A percentile compares a stretch with the other conserved stretches of the same genome.
phyloP scores from a whole-genome alignment of 1,284 basidiomycete species.

The Ustilago nuda region DNA sequence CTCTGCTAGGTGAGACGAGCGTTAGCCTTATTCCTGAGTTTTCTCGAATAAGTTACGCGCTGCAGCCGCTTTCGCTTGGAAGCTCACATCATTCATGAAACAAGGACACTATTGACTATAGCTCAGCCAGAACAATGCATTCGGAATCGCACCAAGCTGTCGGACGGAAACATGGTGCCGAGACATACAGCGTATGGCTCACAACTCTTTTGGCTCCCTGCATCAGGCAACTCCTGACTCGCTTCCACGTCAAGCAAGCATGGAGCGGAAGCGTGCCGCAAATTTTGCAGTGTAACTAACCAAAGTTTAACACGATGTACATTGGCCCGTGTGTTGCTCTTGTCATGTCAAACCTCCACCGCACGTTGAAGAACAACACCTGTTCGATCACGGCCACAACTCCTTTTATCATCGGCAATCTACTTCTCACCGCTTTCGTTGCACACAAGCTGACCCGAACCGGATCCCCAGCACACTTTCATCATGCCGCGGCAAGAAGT shows the following conservation, averaged over 20 bases:
- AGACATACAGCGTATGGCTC: constrained; percentile 1
- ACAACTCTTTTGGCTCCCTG: constrained; percentile 14
- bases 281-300: background rate
- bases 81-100: background rate
- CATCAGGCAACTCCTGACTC: constrained; percentile 17
- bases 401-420: background rate
- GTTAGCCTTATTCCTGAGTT: no score
- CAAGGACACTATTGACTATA: background rate
- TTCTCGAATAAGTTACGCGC: no score
- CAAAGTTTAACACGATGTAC: constrained; percentile 10
- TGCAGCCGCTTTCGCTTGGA: background rate
- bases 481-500: constrained; percentile 42
- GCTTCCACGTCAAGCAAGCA: background rate
- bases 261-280: constrained; percentile 10
- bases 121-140: background rate
- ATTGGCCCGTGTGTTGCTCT: background rate
- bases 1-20: no score
- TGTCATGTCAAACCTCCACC: constrained; percentile 8
- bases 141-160: no score
- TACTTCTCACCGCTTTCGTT: background rate
- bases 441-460: background rate
- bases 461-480: background rate
- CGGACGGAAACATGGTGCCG: background rate
- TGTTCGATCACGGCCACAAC: background rate
- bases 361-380: constrained; percentile 9